Base-by-base conservation (phyloP, 1,284 basidiomycete genomes). In the Ganoderma leucocontextum region DNA sequence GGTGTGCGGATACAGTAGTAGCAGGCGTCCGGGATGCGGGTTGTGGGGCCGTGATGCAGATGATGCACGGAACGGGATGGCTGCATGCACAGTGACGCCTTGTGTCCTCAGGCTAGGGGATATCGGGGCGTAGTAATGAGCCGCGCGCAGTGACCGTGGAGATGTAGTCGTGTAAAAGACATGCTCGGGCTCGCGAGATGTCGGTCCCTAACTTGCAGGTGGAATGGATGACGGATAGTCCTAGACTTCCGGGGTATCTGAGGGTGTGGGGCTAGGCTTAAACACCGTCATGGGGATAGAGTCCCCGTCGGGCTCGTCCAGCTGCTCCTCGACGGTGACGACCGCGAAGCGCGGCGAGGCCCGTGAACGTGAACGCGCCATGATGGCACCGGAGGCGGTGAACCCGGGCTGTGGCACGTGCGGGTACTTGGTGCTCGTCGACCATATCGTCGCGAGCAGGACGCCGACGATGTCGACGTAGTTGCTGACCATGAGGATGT, bases 381-480 rank as follows among this genome's bases (percentile, higher is more conserved):
- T 17, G 12, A 6, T 4, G 1, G 15, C 12, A 19, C 41, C 41
- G 15, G 17, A 42, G 41, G 41, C 41, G 41, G 41, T 6, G 12
- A 42, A 17, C 47, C 10, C 22, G 47, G 8, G 22, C 47, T 49
- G 22, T n/a, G n/a, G n/a, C 22, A 13, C 13, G 47, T 25, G 22
- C 9, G 47, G 13, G 17, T 38, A 38, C 35, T 35, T 41, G 4
- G 62, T 64, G 35, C 60, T 61, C 1, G 67, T 39, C 15, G 68
- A 66, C 72, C 73, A 76, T 9, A 75, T 61, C 2, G 75, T 76
- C n/a, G 74, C 75, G 41, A 76, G 66, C 1, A 76, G 64, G 8
- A 73, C 67, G 49, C 73, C 66, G 60, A 75, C 68, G 66, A 76
- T 69, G 9, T 65, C 62, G 25, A 74, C 65, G 63, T 72, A 67